phyloP scores from a whole-genome alignment of 257 asterid genomes.

The Solanum dulcamara region DNA sequence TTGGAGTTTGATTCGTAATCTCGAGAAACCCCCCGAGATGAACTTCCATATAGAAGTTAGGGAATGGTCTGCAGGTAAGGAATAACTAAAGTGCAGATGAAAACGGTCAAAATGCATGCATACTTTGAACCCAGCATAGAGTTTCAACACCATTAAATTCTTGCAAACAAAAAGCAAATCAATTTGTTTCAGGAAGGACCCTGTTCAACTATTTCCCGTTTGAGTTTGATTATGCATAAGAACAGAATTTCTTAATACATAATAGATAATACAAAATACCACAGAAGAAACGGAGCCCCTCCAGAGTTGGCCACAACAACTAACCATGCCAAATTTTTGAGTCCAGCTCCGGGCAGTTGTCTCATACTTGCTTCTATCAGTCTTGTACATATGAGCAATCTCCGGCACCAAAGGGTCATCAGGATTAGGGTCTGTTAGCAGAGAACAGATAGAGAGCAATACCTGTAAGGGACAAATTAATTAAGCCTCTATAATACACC shows the following conservation, averaged over 20 bases:
- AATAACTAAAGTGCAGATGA: not conserved
- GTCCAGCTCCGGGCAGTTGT: conserved; percentile 7
- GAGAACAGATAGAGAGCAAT: conserved; percentile 5
- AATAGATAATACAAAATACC: not conserved
- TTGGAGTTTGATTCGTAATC: too few species aligned
- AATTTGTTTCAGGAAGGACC: not conserved
- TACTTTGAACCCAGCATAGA: not conserved
- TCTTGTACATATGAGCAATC: conserved; percentile 2
- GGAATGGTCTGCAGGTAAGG: not conserved
- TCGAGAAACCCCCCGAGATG: too few species aligned
- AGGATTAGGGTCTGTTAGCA: conserved; percentile 5
- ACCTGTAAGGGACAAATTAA: not conserved
- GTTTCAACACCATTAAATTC: not conserved
- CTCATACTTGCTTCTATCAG: conserved; percentile 1
- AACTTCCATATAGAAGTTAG: not conserved
- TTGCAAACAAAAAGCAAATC: not conserved
- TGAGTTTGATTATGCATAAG: not conserved
- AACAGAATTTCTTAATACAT: not conserved
- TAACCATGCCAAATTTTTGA: conserved; percentile 4
- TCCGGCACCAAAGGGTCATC: conserved; percentile 5
- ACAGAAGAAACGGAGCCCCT: not conserved
- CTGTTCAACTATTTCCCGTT: not conserved
- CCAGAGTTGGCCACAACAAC: not conserved
- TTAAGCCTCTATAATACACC: not conserved
- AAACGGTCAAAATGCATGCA: not conserved